Base-by-base conservation (phyloP, 2,329 filamentous ascomycete species). In the Lachnellula subtilissima region DNA sequence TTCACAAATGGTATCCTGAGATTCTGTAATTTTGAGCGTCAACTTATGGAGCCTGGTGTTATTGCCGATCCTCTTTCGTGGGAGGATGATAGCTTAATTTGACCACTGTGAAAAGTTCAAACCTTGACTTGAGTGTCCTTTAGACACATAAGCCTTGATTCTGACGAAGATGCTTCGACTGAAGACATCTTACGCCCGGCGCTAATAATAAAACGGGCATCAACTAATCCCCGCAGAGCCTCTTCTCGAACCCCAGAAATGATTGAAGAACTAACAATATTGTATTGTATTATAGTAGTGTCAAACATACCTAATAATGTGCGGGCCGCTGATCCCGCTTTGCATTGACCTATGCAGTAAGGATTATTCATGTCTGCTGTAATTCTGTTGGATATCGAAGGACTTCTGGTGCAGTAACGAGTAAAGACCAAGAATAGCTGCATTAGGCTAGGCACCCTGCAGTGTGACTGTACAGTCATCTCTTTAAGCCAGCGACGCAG, bases 321-420 rank as follows among this genome's bases (percentile, higher is more conserved):
- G 54, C 61, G 57, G 61, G 51, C 59, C 61, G 61, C 55, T 59
- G 56, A 45, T 54, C 50, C 45, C 42, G 53, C 53, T 42, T 25
- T 59, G 55, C 59, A 62, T 55, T 57, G 35, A 53, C 23, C 43
- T 53, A 49, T 56, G 59, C 54, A 53, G 51, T 45, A 40, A 48
- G 48, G 40, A 46, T 55, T 42, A 57, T 58, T 56, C 54, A 22
- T 48, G 54, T 35, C 35, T 35, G 37, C 19, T 40, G 37, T 23
- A 22, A 7, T 47, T 12, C 23, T 47, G 19, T 15, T 47, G 23
- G 9, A 47, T 17, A 28, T 32, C 12, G 45, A 47, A 47, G 42
- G n/a, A 37, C 49, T 42, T 53, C 50, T 52, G 22, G 46, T 53
- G n/a, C 23, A 43, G 39, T 12, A 43, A 43, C 8, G 45, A 17